A percentile compares a stretch with the other conserved stretches of the same genome.
Conservation (phyloP, 1,139 yeast species). For the Blastobotrys buckinghamii region DNA sequence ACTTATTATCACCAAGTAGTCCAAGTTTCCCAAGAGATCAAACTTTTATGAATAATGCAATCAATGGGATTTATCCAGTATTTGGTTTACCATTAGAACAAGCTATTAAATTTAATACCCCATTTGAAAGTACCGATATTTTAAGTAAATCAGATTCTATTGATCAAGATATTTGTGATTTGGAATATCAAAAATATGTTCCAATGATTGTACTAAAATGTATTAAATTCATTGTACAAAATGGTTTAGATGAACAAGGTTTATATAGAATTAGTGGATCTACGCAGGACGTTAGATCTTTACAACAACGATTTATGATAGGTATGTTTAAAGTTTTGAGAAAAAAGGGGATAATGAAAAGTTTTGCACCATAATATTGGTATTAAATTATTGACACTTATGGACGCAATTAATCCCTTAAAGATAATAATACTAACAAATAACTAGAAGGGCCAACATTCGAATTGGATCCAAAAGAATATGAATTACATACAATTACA, state of each 20-base stretch:
- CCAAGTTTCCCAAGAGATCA: background rate
- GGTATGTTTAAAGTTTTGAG: constrained; percentile 11
- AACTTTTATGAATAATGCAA: too few species aligned
- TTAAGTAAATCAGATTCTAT: constrained; percentile 13
- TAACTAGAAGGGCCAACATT: constrained; percentile 49
- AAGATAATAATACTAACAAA: constrained; percentile 9
- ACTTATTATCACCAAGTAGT: background rate
- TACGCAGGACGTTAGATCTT: constrained; percentile 53
- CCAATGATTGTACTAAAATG: constrained; percentile 24
- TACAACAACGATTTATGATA: constrained; percentile 58
- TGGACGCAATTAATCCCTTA: background rate
- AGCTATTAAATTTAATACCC: constrained; percentile 21
- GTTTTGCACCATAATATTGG: background rate
- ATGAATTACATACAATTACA: constrained; percentile 79
- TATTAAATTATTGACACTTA: background rate
- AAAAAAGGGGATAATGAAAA: background rate
- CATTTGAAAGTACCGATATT: constrained; percentile 13
- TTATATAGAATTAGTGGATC: constrained; percentile 79
- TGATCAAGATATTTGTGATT: constrained; percentile 17
- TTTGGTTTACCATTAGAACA: constrained; percentile 26
- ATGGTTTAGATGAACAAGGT: constrained; percentile 74
- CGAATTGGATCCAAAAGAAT: constrained; percentile 52
- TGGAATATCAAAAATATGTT: constrained; percentile 20
- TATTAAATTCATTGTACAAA: constrained; percentile 18
- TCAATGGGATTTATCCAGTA: constrained; percentile 18